Conservation (phyloP, 192 early-diverging fungal genomes). For the Funneliformis geosporum region DNA sequence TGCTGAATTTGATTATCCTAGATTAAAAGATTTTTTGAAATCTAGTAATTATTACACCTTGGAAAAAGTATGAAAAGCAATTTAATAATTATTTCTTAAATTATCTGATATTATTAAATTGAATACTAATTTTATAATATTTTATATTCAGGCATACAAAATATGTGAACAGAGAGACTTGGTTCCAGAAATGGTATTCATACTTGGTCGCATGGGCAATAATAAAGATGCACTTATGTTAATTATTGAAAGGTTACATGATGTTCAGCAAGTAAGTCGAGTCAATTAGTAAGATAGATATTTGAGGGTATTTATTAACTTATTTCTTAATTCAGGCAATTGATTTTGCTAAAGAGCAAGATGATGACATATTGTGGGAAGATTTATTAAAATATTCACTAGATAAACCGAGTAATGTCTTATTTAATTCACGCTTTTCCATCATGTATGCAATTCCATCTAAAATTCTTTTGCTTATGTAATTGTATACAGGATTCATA, state of each 20-base stretch:
- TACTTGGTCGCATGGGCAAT: constrained; percentile 97
- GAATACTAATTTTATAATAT: not conserved
- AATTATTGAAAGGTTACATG: constrained; percentile 86
- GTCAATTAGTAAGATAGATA: constrained; percentile 13
- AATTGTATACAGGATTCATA: constrained; percentile 72
- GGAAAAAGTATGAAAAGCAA: constrained; percentile 56
- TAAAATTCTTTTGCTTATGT: not conserved
- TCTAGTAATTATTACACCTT: constrained; percentile 76
- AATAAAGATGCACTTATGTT: constrained; percentile 90
- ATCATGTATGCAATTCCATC: not conserved
- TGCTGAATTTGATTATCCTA: constrained; percentile 79
- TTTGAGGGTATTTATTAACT: not conserved
- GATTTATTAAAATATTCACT: constrained; percentile 90
- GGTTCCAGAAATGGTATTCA: constrained; percentile 97
- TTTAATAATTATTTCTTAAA: too few relatives aligned
- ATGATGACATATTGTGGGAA: constrained; percentile 93
- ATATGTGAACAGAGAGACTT: constrained; percentile 84
- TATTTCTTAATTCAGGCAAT: constrained; percentile 68
- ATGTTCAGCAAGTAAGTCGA: constrained; percentile 76
- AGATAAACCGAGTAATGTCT: constrained; percentile 85
- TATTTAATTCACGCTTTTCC: not conserved
- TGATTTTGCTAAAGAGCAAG: constrained; percentile 97
- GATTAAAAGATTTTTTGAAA: constrained; percentile 84
- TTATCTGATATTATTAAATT: not conserved
- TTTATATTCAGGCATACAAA: constrained; percentile 60